Base-by-base conservation (phyloP, 352 stramenopile species). In the Phytopythium sindhum region DNA sequence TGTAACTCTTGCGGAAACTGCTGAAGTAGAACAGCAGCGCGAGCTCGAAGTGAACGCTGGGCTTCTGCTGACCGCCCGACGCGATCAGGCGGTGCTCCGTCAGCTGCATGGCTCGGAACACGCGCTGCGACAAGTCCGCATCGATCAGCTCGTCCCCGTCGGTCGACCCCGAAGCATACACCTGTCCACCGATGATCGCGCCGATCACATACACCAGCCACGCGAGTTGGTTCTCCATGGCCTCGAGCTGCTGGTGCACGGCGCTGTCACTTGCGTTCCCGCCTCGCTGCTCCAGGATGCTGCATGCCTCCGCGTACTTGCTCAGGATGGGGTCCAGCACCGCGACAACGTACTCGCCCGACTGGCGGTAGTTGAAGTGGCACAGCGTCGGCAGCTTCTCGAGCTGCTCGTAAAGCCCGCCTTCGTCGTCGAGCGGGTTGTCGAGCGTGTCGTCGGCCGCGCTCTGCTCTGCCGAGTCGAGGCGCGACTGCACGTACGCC, bases 151-250 rank as follows among this genome's bases (percentile, higher is more conserved):
- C 96, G 64, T 99, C 91, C 14, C 96, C 96, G 57, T 98, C 96
- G 1, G 82, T 91, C 24, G 95, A 89, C 21, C 90, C 87, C 0
- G 91, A 95, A 21, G 91, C 96, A 76, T 98, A 99, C 69, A 88
- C 91, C 74, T 99, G 96, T 6, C 95, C 96, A 44, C 96, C 96
- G 58, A 99, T 97, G 68, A 99, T 96, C 7, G 95, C 87, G 23
- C 93, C 97, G 57, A 99, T 92, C 24, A 98, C 94, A 72, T 99
- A 98, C 48, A 98, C 95, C 24, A 99, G 73, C 97, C 97, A 99
- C 17, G 97, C 97, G 52, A 99, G 74, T 73, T 99, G 94, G 54
- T 93, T 96, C 72, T 99, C 97, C 65, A 99, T 86, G 42, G 77
- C 90, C 52, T 80, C 68, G 24, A 92, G 67, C 45, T 86, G 81